Percentiles rank a stretch among this genome's conserved stretches.
Evolutionary conservation across 2,329 filamentous ascomycete species (phyloP).

Genomic region (Beauveria caledonica): DNA sequence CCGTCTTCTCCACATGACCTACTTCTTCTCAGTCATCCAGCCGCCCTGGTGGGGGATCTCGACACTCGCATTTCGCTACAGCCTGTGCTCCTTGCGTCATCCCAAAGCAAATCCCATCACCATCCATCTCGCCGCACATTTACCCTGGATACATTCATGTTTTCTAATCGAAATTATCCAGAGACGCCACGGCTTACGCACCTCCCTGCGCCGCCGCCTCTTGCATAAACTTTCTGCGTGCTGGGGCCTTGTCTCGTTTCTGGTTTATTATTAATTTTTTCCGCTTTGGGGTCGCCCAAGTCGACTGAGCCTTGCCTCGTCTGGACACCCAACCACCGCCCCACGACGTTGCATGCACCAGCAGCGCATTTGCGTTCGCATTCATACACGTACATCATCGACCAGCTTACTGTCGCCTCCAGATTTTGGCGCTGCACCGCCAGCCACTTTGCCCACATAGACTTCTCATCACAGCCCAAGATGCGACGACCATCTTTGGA

Average conservation of each 20-base stretch:
- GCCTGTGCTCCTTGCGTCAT: conserved; percentile 10
- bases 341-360: neutral
- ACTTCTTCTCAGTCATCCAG: neutral
- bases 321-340: neutral
- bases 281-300: neutral
- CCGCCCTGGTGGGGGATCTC: neutral
- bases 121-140: neutral
- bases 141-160: conserved; percentile 6
- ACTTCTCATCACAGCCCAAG: conserved; percentile 14
- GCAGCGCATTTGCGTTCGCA: conserved; percentile 1
- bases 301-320: neutral
- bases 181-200: neutral
- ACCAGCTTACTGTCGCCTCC: neutral
- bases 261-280: neutral
- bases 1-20: neutral
- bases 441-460: neutral
- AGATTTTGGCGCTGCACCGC: neutral
- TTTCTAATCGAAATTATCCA: neutral
- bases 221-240: neutral
- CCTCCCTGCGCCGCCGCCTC: neutral
- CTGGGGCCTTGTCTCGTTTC: neutral
- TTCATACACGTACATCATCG: neutral
- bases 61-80: conserved; percentile 6
- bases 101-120: conserved; percentile 2
- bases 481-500: conserved; percentile 37